Evolutionary conservation across 208 protist species (phyloP), one percentile per base, ranked within the genome.

Genomic region (Leptomonas pyrrhocoris): DNA sequence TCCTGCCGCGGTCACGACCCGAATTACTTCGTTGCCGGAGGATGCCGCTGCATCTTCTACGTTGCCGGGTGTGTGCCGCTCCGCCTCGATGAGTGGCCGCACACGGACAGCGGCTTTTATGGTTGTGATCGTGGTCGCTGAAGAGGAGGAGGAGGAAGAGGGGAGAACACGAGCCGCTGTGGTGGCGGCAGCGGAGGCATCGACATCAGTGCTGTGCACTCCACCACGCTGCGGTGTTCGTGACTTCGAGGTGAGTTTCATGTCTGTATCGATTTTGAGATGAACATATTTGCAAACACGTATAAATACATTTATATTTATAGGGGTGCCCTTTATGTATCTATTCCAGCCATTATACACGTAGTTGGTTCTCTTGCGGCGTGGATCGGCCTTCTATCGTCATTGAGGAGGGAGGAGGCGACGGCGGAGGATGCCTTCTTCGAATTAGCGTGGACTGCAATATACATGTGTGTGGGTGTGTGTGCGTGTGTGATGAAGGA

Each of bases 51-150:
- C 34, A 9, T 38, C 7, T 12, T 38, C 7, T 38, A 12, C 34
- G 34, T 9, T 9, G 3, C 9, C 34, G 34, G 34, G 7, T 38
- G 34, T 9, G 3, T 38, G 34, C 3, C 34, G 31, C 57, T 77
- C 72, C 2, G 27, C 19, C 3, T 66, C 40, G 9, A 77, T 15
- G 12, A 77, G 66, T 3, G 72, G 72, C 0, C 72, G 72, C 28
- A 77, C 72, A 36, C 72, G 63, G 21, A 77, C 72, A 3, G 72
- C 72, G 5, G 72, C 72, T 45, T 67, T 49, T n/a, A 77, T 34
- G 12, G 40, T 27, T 23, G 55, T 49, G 59, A 21, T 43, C 53
- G 69, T 12, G 31, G 15, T 25, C 23, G 31, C 23, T 5, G 23
- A 16, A 2, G 23, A 23, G 28, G 48, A 53, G 48, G 28, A 3